These are phyloP conservation scores for Colletotrichum sublineola DNA, from an alignment of 2,329 filamentous ascomycete species.

Conservation along the genomic window DNA sequence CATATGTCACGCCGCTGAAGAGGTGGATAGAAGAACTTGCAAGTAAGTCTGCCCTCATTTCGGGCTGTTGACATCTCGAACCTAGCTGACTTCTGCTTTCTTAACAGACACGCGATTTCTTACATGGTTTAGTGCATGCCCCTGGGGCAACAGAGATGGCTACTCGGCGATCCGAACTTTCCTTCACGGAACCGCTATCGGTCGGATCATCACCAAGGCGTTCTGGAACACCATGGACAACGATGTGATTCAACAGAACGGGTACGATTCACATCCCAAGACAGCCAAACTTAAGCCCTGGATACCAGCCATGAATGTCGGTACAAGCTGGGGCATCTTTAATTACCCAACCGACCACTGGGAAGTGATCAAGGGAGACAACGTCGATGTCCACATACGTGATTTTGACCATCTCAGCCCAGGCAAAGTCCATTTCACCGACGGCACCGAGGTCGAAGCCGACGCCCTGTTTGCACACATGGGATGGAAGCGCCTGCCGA, in stretches of 20 bases:
- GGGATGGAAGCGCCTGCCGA: slow-evolving; percentile 68
- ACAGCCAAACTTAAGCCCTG: slow-evolving; percentile 68
- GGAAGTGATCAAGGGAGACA: slow-evolving; percentile 65
- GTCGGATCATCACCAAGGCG: slow-evolving; percentile 64
- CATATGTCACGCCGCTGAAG: slow-evolving; percentile 75
- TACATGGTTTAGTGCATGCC: slow-evolving; percentile 81
- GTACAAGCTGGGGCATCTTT: slow-evolving; percentile 68
- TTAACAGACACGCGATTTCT: slow-evolving; percentile 70
- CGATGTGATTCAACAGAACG: slow-evolving; percentile 67
- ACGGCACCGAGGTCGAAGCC: slow-evolving; percentile 59
- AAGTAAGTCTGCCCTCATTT: slow-evolving; percentile 51
- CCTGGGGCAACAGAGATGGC: slow-evolving; percentile 76
- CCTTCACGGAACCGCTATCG: slow-evolving; percentile 69
- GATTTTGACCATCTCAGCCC: slow-evolving; percentile 63
- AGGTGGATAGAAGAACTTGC: slow-evolving; percentile 77
- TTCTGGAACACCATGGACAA: slow-evolving; percentile 71
- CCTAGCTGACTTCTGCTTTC: neutral
- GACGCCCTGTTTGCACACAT: slow-evolving; percentile 69
- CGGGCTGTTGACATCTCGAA: neutral
- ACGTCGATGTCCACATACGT: slow-evolving; percentile 65
- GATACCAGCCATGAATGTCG: slow-evolving; percentile 65
- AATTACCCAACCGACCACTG: slow-evolving; percentile 72
- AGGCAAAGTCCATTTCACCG: slow-evolving; percentile 63
- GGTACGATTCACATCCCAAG: slow-evolving; percentile 67
- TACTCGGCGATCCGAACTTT: slow-evolving; percentile 66